Conservation (phyloP, 75 land plant species). For the Sequoia sempervirens region DNA sequence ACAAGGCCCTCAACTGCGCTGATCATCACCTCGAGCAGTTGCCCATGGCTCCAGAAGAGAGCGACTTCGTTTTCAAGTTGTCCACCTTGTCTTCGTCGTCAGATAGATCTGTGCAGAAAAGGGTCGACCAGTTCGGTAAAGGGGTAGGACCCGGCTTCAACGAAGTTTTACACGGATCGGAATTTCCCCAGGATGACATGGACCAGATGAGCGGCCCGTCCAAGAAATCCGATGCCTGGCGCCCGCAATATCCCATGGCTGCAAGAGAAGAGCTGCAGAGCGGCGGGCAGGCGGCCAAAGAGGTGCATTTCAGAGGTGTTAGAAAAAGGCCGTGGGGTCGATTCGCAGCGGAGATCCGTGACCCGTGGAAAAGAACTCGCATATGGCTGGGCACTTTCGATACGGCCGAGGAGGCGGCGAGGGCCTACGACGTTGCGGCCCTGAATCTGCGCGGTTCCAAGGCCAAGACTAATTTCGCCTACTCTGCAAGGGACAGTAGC, state of each 20-base stretch:
- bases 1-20: too few relatives aligned
- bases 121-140: too few relatives aligned
- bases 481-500: background rate
- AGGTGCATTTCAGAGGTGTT: constrained; percentile 19
- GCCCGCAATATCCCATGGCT: background rate
- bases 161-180: too few relatives aligned
- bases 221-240: too few relatives aligned
- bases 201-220: too few relatives aligned
- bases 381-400: constrained; percentile 36
- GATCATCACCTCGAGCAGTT: too few relatives aligned
- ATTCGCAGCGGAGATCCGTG: constrained; percentile 34
- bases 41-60: too few relatives aligned
- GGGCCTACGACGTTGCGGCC: constrained; percentile 35
- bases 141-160: too few relatives aligned
- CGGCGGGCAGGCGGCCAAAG: constrained; percentile 1
- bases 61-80: too few relatives aligned
- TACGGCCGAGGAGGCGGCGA: constrained; percentile 30
- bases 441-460: constrained; percentile 16
- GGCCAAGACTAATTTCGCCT: constrained; percentile 26
- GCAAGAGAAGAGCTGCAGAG: constrained; percentile 2
- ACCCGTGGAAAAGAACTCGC: constrained; percentile 21
- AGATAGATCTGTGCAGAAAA: too few relatives aligned
- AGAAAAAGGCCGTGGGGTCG: constrained; percentile 29
- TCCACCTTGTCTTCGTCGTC: too few relatives aligned
- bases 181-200: too few relatives aligned